A percentile compares a stretch with the other conserved stretches of the same genome.
phyloP scores from a whole-genome alignment of 2,329 filamentous ascomycete genomes.

The Exophiala dermatitidis region DNA sequence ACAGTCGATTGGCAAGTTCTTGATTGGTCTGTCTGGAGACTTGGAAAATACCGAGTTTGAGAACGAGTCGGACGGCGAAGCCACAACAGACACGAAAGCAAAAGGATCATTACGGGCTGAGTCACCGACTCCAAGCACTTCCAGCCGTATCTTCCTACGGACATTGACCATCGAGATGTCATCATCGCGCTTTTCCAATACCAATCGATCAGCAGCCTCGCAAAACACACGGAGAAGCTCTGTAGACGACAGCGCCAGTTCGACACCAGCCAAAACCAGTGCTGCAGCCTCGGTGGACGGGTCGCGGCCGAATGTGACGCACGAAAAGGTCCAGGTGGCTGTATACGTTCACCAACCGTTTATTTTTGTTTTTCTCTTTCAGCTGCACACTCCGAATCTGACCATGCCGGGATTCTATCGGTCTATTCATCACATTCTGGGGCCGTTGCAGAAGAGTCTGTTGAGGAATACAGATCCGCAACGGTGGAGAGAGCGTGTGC shows the following conservation, averaged over 20 bases:
- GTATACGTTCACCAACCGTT: slow-evolving; percentile 41
- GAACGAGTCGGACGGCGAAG: slow-evolving; percentile 30
- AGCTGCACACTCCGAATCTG: slow-evolving; percentile 37
- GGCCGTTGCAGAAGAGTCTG: slow-evolving; percentile 42
- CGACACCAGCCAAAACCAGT: slow-evolving; percentile 17
- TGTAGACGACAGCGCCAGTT: neutral
- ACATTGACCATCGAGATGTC: slow-evolving; percentile 33
- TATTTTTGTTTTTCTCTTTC: slow-evolving; percentile 46
- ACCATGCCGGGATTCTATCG: slow-evolving; percentile 41
- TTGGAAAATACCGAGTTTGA: slow-evolving; percentile 35
- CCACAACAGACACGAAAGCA: slow-evolving; percentile 11
- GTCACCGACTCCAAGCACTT: slow-evolving; percentile 3
- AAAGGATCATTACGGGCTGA: neutral
- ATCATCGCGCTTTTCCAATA: slow-evolving; percentile 9
- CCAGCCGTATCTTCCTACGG: slow-evolving; percentile 32
- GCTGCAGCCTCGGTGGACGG: slow-evolving; percentile 23
- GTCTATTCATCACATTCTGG: slow-evolving; percentile 43
- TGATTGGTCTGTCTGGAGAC: slow-evolving; percentile 40
- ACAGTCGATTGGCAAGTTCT: slow-evolving; percentile 33
- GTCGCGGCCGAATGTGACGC: slow-evolving; percentile 12
- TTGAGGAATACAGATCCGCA: slow-evolving; percentile 41
- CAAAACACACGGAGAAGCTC: neutral
- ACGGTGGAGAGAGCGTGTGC: slow-evolving; percentile 36
- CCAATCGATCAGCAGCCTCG: neutral
- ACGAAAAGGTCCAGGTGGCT: slow-evolving; percentile 24